These are phyloP conservation scores for Claviceps arundinis DNA, from an alignment of 2,329 filamentous ascomycete genomes.

Conservation along the genomic window DNA sequence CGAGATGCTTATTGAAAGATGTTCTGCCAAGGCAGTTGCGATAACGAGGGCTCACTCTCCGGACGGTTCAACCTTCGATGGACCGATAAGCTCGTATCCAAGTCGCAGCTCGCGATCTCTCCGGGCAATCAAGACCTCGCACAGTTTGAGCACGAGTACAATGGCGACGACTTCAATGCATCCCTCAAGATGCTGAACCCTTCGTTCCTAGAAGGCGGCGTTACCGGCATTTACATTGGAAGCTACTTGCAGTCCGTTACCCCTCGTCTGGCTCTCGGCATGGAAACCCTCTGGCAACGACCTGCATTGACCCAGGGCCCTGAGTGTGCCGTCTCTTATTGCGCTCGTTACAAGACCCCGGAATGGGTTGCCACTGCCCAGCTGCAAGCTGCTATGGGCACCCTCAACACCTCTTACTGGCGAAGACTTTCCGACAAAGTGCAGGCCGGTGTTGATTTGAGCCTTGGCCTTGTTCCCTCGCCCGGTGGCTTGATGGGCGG, in stretches of 20 bases:
- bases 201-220: conserved; percentile 78
- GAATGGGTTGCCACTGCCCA: conserved; percentile 93
- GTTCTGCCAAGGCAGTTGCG: conserved; percentile 89
- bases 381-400: conserved; percentile 69
- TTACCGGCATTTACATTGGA: conserved; percentile 91
- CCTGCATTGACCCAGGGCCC: conserved; percentile 71
- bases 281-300: conserved; percentile 92
- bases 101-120: conserved; percentile 76
- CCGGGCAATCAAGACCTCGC: conserved; percentile 74
- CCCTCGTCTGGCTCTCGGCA: conserved; percentile 69
- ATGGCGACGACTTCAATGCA: conserved; percentile 81
- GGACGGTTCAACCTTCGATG: conserved; percentile 91
- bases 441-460: conserved; percentile 90
- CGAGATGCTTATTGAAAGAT: conserved; percentile 39
- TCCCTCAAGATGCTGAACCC: conserved; percentile 92
- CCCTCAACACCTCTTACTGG: conserved; percentile 88
- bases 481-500: conserved; percentile 61
- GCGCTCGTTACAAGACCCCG: conserved; percentile 74
- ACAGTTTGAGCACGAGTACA: conserved; percentile 92
- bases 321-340: conserved; percentile 85
- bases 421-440: conserved; percentile 84
- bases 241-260: conserved; percentile 93
- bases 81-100: conserved; percentile 67
- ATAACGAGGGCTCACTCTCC: conserved; percentile 79
- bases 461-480: conserved; percentile 63